phyloP scores from a whole-genome alignment of 108 stramenopile species.

The Mayamaea pseudoterrestris region DNA sequence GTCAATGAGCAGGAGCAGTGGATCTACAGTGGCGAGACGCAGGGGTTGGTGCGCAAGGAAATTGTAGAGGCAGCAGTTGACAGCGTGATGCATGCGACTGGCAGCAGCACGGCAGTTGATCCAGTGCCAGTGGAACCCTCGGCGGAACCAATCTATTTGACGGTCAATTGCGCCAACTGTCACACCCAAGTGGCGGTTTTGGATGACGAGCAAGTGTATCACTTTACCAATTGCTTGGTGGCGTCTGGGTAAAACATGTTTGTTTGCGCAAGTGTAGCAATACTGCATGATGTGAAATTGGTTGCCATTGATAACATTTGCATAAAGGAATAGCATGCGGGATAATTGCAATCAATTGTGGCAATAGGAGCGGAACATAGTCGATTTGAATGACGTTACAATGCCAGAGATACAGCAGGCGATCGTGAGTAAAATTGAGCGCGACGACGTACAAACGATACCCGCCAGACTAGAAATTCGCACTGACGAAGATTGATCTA shows the following conservation, averaged over 20 bases:
- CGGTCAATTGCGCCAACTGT: constrained; percentile 63
- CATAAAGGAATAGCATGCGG: no score
- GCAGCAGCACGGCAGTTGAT: constrained; percentile 1
- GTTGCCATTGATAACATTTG: no score
- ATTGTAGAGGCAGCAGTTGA: neutral
- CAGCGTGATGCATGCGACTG: no score
- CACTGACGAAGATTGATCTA: no score
- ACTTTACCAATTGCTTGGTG: constrained; percentile 77
- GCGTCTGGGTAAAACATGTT: no score
- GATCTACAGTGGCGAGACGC: constrained; percentile 35
- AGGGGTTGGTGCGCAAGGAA: constrained; percentile 20
- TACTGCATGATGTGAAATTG: no score
- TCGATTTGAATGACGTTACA: no score
- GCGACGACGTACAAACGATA: neutral
- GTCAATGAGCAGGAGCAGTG: constrained; percentile 55
- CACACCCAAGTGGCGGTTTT: constrained; percentile 65
- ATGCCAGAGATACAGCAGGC: no score
- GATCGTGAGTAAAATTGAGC: no score
- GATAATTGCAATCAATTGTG: no score
- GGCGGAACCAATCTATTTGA: constrained; percentile 35
- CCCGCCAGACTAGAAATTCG: neutral
- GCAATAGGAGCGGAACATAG: no score
- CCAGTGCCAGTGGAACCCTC: neutral
- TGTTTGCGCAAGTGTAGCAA: no score
- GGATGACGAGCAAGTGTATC: constrained; percentile 79